These are phyloP conservation scores for Malassezia vespertilionis DNA, from an alignment of 1,284 basidiomycete species.

Conservation along the genomic window DNA sequence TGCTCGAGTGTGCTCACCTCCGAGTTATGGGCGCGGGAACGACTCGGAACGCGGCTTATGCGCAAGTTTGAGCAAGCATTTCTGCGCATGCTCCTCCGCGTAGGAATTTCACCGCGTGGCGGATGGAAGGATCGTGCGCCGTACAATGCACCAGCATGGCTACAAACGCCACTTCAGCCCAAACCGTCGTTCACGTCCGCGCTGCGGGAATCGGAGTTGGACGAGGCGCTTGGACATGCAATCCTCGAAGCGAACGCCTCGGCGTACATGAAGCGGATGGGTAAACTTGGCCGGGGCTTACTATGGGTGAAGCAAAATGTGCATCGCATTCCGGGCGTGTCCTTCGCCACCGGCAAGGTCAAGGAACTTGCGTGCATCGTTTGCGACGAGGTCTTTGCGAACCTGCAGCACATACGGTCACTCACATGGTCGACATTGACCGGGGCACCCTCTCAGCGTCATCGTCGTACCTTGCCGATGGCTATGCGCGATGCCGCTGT, in stretches of 20 bases:
- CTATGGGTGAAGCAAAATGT: too few species aligned
- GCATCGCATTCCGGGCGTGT: too few species aligned
- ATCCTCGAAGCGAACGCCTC: too few species aligned
- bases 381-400: conserved; percentile 5
- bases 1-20: conserved; percentile 47
- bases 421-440: conserved; percentile 11
- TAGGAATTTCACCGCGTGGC: conserved; percentile 25
- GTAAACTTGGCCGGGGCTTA: too few species aligned
- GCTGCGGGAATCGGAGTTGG: too few species aligned
- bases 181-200: too few species aligned
- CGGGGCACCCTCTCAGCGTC: neutral
- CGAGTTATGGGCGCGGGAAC: conserved; percentile 39
- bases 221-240: too few species aligned
- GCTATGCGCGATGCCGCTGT: too few species aligned
- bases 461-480: too few species aligned
- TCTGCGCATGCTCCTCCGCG: conserved; percentile 18
- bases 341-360: neutral
- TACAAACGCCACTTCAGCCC: too few species aligned
- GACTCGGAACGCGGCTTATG: conserved; percentile 39
- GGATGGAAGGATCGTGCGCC: conserved; percentile 6
- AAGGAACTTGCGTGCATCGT: neutral
- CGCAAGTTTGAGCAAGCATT: conserved; percentile 30
- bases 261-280: too few species aligned
- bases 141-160: neutral
- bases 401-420: conserved; percentile 4